A percentile compares a stretch with the other conserved stretches of the same genome.
phyloP scores from a whole-genome alignment of 2,329 filamentous ascomycete genomes.

The Fusarium piperis region DNA sequence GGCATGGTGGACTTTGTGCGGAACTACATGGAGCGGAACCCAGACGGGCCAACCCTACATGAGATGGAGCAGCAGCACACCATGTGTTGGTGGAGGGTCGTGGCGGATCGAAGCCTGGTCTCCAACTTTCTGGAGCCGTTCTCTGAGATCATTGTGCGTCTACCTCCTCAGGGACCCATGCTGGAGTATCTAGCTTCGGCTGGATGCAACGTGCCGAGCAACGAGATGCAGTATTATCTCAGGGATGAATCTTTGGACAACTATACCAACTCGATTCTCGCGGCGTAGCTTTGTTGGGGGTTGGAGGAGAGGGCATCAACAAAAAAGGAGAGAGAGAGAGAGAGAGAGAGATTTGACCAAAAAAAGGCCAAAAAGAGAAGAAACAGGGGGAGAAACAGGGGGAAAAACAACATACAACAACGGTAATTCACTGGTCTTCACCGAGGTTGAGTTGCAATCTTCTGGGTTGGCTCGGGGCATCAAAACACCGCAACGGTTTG shows the following conservation, averaged over 20 bases:
- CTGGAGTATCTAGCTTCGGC: background rate
- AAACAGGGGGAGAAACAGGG: no score
- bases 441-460: no score
- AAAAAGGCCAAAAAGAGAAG: no score
- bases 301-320: no score
- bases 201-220: background rate
- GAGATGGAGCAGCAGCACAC: background rate
- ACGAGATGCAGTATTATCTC: background rate
- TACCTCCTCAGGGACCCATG: background rate
- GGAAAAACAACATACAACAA: no score
- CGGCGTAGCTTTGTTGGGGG: no score
- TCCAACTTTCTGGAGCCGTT: background rate
- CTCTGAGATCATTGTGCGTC: background rate
- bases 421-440: no score
- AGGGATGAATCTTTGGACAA: background rate
- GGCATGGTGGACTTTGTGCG: background rate
- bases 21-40: background rate
- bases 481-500: no score
- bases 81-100: background rate
- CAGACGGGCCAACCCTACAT: background rate
- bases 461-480: no score
- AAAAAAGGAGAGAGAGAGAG: no score
- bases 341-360: no score
- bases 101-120: background rate
- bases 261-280: background rate